Evolutionary conservation across 2,329 filamentous ascomycete genomes (phyloP).

Genomic region (Juglanconis sp.): DNA sequence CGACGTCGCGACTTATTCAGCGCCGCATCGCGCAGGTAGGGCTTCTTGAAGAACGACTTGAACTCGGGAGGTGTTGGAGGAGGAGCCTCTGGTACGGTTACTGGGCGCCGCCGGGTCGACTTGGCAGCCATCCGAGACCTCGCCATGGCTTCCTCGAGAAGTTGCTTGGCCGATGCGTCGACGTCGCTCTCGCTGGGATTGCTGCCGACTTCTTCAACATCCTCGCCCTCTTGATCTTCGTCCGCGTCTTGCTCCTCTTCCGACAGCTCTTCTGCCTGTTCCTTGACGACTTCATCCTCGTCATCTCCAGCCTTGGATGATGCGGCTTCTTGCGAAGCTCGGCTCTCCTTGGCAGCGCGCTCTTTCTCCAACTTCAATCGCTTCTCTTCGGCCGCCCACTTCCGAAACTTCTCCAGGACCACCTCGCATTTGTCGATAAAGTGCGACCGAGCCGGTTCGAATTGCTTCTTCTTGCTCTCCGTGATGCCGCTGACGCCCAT

Average conservation of each 20-base stretch:
- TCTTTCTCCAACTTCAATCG: conserved; percentile 74
- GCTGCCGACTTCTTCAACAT: conserved; percentile 40
- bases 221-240: conserved; percentile 24
- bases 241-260: conserved; percentile 25
- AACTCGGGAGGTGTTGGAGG: conserved; percentile 58
- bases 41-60: conserved; percentile 82
- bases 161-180: conserved; percentile 69
- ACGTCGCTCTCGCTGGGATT: conserved; percentile 66
- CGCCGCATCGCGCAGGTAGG: conserved; percentile 74
- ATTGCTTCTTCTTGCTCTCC: conserved; percentile 80
- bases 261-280: conserved; percentile 34
- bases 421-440: conserved; percentile 80
- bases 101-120: conserved; percentile 29
- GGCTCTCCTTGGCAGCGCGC: conserved; percentile 49
- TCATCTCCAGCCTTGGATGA: conserved; percentile 25
- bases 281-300: conserved; percentile 22
- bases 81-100: conserved; percentile 24
- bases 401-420: conserved; percentile 81
- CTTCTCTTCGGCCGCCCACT: conserved; percentile 89
- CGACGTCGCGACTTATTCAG: conserved; percentile 69
- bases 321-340: conserved; percentile 21
- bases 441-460: conserved; percentile 78
- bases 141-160: conserved; percentile 67
- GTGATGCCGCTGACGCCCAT: conserved; percentile 87
- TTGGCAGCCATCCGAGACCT: conserved; percentile 42